Evolutionary conservation across 371 early-diverging fungal species (phyloP).

Genomic region (Mortierella sp.): DNA sequence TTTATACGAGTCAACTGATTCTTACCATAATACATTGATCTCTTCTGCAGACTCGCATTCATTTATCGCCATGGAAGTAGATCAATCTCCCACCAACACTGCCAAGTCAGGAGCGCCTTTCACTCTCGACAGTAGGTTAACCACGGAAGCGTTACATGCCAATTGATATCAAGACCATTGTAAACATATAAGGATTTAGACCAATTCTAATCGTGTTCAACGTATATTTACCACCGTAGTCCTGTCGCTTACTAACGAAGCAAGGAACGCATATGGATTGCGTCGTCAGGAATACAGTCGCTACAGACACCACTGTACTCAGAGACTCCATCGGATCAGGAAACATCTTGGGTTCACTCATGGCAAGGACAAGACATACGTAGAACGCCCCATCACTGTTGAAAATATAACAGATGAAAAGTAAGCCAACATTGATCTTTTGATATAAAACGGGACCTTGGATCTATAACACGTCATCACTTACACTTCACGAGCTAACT

Average conservation of each 20-base stretch:
- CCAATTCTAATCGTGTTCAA: not conserved
- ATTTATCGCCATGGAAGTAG: constrained; percentile 26
- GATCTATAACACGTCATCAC: not conserved
- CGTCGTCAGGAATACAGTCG: constrained; percentile 87
- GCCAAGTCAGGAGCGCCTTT: constrained; percentile 19
- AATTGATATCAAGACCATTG: not conserved
- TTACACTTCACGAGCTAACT: not conserved
- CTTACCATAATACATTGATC: not conserved
- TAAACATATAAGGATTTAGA: not conserved
- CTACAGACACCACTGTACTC: constrained; percentile 81
- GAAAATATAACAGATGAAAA: constrained; percentile 64
- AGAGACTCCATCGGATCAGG: constrained; percentile 76
- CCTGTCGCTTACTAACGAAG: constrained; percentile 70
- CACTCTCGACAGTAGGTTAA: constrained; percentile 42
- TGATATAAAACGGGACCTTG: not conserved
- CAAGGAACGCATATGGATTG: constrained; percentile 84
- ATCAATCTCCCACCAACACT: constrained; percentile 16
- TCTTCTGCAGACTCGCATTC: not conserved
- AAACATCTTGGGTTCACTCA: constrained; percentile 69
- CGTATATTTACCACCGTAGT: constrained; percentile 52
- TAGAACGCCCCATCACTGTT: constrained; percentile 62
- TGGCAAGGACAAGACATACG: constrained; percentile 64
- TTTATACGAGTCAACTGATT: not conserved
- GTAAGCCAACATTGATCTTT: constrained; percentile 22
- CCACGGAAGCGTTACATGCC: not conserved